A percentile compares a stretch with the other conserved stretches of the same genome.
phyloP scores from a whole-genome alignment of 495 filamentous ascomycete genomes.

The Lichina pygmaea region DNA sequence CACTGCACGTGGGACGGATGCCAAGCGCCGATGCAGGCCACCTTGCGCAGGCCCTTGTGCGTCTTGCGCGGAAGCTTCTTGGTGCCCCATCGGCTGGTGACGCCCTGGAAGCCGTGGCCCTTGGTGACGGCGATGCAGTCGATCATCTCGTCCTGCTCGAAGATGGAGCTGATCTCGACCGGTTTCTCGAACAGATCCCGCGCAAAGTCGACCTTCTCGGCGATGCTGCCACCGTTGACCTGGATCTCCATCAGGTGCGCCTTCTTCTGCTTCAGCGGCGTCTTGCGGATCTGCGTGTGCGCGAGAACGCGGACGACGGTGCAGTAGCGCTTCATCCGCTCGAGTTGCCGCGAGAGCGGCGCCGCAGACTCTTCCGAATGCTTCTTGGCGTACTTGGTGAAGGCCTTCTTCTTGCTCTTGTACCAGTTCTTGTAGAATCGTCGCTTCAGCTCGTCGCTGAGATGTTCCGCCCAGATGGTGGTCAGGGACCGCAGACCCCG shows the following conservation, averaged over 20 bases:
- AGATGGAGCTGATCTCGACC: constrained; percentile 74
- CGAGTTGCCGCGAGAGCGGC: constrained; percentile 82
- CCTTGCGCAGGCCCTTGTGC: constrained; percentile 99
- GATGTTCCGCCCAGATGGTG: constrained; percentile 98
- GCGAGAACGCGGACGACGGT: constrained; percentile 96
- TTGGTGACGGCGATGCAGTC: constrained; percentile 99
- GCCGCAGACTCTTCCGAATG: constrained; percentile 76
- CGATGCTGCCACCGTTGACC: constrained; percentile 85
- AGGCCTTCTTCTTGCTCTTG: constrained; percentile 99
- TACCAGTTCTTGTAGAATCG: constrained; percentile 99
- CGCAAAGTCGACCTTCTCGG: constrained; percentile 91
- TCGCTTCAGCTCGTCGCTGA: constrained; percentile 93
- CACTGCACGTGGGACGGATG: constrained; percentile 99
- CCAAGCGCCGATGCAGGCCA: constrained; percentile 99
- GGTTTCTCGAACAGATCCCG: constrained; percentile 95
- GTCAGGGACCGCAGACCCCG: constrained; percentile 97
- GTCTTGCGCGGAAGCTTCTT: constrained; percentile 99
- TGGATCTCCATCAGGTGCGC: constrained; percentile 99
- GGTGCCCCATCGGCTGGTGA: constrained; percentile 95
- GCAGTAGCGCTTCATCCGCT: constrained; percentile 99
- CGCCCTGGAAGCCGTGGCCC: constrained; percentile 95
- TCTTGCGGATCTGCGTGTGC: constrained; percentile 98
- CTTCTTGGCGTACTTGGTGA: constrained; percentile 99
- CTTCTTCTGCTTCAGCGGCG: constrained; percentile 99
- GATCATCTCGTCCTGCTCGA: constrained; percentile 99